These are phyloP conservation scores for Domatiomyces globalis DNA, from an alignment of 2,329 filamentous ascomycete genomes.

Conservation along the genomic window DNA sequence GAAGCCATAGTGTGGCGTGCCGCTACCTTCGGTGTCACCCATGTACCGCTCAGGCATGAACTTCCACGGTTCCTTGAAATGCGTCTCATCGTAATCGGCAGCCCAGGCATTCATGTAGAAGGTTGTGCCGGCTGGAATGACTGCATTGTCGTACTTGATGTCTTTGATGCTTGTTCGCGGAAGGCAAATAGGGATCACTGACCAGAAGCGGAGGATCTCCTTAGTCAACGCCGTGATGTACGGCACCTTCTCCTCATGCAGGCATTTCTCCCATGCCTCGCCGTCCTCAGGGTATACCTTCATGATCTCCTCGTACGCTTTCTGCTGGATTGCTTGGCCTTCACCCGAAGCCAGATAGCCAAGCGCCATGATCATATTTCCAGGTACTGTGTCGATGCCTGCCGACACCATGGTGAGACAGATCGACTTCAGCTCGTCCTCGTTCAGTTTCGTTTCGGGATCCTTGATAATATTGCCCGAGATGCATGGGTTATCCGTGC, in stretches of 20 bases:
- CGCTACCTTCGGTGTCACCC: constrained; percentile 34
- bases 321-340: constrained; percentile 56
- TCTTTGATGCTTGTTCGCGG: constrained; percentile 59
- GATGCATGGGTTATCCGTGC: constrained; percentile 54
- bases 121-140: constrained; percentile 60
- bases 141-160: constrained; percentile 51
- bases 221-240: constrained; percentile 68
- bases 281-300: constrained; percentile 52
- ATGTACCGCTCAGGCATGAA: constrained; percentile 63
- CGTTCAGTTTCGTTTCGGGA: constrained; percentile 54
- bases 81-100: constrained; percentile 55
- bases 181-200: constrained; percentile 64
- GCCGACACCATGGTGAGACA: constrained; percentile 71
- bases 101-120: constrained; percentile 75
- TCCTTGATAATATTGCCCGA: constrained; percentile 57
- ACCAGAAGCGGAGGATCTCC: constrained; percentile 65
- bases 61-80: constrained; percentile 48
- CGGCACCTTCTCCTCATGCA: constrained; percentile 58
- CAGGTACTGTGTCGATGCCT: constrained; percentile 67
- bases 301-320: constrained; percentile 56
- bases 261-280: constrained; percentile 61
- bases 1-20: constrained; percentile 49
- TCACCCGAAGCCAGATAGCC: constrained; percentile 56
- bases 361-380: constrained; percentile 65
- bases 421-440: constrained; percentile 64